Evolutionary conservation across 73 alveolate species (phyloP).

Genomic region (Paramecium pentaurelia): DNA sequence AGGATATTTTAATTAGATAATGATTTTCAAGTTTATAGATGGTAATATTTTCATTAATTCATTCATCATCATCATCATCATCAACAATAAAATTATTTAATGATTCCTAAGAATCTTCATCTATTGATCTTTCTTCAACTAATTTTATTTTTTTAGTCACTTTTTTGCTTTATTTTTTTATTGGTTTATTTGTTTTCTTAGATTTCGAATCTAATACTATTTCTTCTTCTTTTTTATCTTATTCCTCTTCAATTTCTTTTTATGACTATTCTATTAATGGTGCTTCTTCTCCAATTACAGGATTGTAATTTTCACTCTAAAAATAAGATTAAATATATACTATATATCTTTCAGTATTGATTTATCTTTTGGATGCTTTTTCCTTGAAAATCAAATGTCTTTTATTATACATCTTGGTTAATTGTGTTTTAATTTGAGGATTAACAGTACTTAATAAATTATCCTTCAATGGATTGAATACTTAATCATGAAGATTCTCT

Average conservation of each 20-base stretch:
- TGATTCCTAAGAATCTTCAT: not conserved
- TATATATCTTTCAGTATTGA: not conserved
- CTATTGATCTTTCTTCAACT: not conserved
- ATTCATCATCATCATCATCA: not conserved
- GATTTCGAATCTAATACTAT: not conserved
- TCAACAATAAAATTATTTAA: not conserved
- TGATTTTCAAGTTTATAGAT: not conserved
- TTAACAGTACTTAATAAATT: constrained; percentile 20
- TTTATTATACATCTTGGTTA: constrained; percentile 59
- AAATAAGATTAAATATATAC: not conserved
- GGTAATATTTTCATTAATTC: not conserved
- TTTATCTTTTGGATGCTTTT: not conserved
- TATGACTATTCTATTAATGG: not conserved
- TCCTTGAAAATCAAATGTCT: constrained; percentile 4
- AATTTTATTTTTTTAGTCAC: not conserved
- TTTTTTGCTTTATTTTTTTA: not conserved
- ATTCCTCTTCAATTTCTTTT: not conserved
- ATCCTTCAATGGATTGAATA: constrained; percentile 51
- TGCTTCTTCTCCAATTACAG: constrained; percentile 43
- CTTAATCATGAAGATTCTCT: constrained; percentile 76
- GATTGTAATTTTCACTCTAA: constrained; percentile 32
- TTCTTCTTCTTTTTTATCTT: not conserved
- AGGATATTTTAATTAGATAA: not conserved
- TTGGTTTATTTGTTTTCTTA: not conserved
- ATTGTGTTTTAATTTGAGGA: constrained; percentile 35